Percentiles rank a stretch among this genome's conserved stretches.
phyloP scores from a whole-genome alignment of 306 rosid species.

The Cicer cuneatum region DNA sequence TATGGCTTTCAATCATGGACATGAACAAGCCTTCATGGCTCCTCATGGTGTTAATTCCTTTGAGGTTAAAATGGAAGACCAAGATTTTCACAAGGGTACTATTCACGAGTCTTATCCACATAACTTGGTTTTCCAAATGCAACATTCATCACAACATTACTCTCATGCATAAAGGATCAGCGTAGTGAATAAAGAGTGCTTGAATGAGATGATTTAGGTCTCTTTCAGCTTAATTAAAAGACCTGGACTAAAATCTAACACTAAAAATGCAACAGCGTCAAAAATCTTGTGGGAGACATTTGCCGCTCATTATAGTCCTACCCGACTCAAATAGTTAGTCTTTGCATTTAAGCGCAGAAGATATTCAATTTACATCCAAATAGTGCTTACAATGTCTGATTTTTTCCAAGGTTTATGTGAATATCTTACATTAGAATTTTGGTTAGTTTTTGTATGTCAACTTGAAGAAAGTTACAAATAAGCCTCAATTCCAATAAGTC shows the following conservation, averaged over 20 bases:
- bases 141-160: conserved; percentile 63
- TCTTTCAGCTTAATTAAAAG: too few relatives aligned
- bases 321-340: too few relatives aligned
- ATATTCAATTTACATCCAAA: conserved; percentile 29
- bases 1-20: conserved; percentile 54
- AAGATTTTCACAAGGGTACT: conserved; percentile 52
- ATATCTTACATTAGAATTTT: conserved; percentile 55
- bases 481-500: conserved; percentile 26
- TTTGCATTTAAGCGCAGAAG: too few relatives aligned
- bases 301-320: too few relatives aligned
- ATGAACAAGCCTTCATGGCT: conserved; percentile 57
- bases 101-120: conserved; percentile 63
- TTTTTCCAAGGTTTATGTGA: conserved; percentile 56
- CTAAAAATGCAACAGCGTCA: too few relatives aligned
- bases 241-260: too few relatives aligned
- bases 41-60: conserved; percentile 63
- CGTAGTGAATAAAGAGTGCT: conserved; percentile 13
- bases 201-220: too few relatives aligned
- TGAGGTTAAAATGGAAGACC: conserved; percentile 62
- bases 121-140: conserved; percentile 73
- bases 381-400: conserved; percentile 40
- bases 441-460: conserved; percentile 46
- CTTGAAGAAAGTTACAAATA: conserved; percentile 47
- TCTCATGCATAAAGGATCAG: conserved; percentile 49
- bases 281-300: too few relatives aligned